These are phyloP conservation scores for Suhomyces terraborum DNA, from an alignment of 1,139 yeast species.

Conservation along the genomic window DNA sequence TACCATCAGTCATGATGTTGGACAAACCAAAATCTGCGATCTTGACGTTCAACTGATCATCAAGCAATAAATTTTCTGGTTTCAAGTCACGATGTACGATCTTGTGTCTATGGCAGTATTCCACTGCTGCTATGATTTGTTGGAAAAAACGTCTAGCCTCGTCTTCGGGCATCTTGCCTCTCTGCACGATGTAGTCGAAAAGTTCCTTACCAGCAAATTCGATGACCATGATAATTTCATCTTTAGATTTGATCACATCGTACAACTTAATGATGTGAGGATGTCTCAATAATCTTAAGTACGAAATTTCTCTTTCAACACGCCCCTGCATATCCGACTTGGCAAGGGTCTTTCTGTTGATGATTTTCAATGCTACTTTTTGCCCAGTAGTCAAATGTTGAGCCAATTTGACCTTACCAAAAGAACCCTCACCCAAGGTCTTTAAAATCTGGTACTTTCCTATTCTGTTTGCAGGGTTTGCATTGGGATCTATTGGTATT, in stretches of 20 bases:
- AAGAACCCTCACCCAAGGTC: constrained; percentile 95
- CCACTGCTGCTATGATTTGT: constrained; percentile 96
- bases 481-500: constrained; percentile 30
- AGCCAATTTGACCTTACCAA: constrained; percentile 95
- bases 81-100: constrained; percentile 96
- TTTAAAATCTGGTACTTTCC: constrained; percentile 95
- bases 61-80: constrained; percentile 89
- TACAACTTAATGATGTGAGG: constrained; percentile 96
- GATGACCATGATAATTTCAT: constrained; percentile 96
- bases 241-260: constrained; percentile 94
- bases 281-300: constrained; percentile 83
- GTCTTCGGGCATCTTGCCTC: constrained; percentile 91
- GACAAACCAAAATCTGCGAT: constrained; percentile 97
- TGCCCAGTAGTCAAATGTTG: constrained; percentile 93
- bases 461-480: constrained; percentile 54
- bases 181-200: constrained; percentile 92
- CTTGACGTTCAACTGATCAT: constrained; percentile 88
- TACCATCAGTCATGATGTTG: constrained; percentile 97
- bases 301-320: constrained; percentile 91
- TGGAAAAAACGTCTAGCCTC: constrained; percentile 96
- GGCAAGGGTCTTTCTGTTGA: constrained; percentile 89
- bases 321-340: constrained; percentile 98
- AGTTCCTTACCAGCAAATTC: constrained; percentile 96
- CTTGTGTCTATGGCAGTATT: constrained; percentile 96
- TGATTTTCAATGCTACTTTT: constrained; percentile 90